Evolutionary conservation across 495 filamentous ascomycete genomes (phyloP).

Genomic region (Xylaria cubensis): DNA sequence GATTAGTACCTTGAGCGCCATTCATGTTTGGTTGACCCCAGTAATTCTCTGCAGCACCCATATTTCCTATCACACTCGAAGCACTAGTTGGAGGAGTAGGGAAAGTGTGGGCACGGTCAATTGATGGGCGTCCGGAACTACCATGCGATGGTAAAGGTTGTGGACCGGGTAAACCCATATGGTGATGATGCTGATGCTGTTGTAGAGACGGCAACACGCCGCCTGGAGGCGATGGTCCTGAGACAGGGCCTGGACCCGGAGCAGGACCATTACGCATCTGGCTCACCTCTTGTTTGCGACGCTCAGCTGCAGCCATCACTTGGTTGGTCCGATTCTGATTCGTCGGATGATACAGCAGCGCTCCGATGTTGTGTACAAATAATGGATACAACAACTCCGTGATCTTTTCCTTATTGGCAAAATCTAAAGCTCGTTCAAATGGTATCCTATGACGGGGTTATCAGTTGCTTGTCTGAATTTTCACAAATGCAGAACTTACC

Average conservation of each 20-base stretch:
- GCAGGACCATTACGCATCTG: slow-evolving; percentile 53
- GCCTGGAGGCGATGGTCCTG: slow-evolving; percentile 46
- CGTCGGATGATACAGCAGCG: slow-evolving; percentile 90
- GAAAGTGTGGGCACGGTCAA: slow-evolving; percentile 88
- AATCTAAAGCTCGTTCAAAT: slow-evolving; percentile 93
- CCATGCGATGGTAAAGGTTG: slow-evolving; percentile 77
- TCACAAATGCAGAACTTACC: slow-evolving; percentile 64
- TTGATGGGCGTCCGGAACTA: slow-evolving; percentile 68
- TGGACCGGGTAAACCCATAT: slow-evolving; percentile 75
- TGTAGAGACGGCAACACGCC: slow-evolving; percentile 71
- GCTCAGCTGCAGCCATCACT: slow-evolving; percentile 86
- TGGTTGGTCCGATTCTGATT: slow-evolving; percentile 83
- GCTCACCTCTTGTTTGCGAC: slow-evolving; percentile 68
- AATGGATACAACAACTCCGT: slow-evolving; percentile 93
- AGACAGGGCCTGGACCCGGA: slow-evolving; percentile 46
- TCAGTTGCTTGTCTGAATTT: slow-evolving; percentile 11
- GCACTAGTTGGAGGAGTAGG: slow-evolving; percentile 94
- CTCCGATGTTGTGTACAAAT: slow-evolving; percentile 97
- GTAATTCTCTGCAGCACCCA: slow-evolving; percentile 74
- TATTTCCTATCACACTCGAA: slow-evolving; percentile 80
- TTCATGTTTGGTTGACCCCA: slow-evolving; percentile 75
- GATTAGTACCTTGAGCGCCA: slow-evolving; percentile 68
- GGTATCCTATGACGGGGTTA: slow-evolving; percentile 74
- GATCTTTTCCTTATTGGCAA: slow-evolving; percentile 99
- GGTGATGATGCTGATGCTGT: slow-evolving; percentile 70